A percentile compares a stretch with the other conserved stretches of the same genome.
These are phyloP conservation scores for Candida pseudoviswanathii DNA, from an alignment of 1,139 yeast genomes.

Conservation along the genomic window DNA sequence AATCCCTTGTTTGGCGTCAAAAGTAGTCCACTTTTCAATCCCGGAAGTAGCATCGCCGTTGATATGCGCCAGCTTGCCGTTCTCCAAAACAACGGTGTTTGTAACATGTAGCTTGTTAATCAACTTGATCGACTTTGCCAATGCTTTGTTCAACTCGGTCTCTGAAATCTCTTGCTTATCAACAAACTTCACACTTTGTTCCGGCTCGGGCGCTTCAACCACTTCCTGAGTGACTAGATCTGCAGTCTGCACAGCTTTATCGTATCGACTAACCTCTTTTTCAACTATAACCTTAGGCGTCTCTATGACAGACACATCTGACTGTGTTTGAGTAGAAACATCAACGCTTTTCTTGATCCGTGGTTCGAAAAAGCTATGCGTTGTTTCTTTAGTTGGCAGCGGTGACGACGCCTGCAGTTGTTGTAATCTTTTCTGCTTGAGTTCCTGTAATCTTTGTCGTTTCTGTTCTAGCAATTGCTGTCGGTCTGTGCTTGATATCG, in stretches of 20 bases:
- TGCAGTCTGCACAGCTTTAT: conserved; percentile 32
- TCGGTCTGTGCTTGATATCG: conserved; percentile 32
- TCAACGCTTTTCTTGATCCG: conserved; percentile 9
- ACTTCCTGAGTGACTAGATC: conserved; percentile 8
- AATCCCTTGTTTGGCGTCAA: conserved; percentile 25
- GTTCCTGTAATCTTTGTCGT: conserved; percentile 43
- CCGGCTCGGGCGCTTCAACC: conserved; percentile 4
- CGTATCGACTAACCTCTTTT: conserved; percentile 26
- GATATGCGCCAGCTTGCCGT: neutral
- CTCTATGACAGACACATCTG: neutral
- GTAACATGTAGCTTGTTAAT: conserved; percentile 13
- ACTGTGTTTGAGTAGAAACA: conserved; percentile 15
- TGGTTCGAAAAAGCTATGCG: neutral
- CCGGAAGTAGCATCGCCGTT: neutral
- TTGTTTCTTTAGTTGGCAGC: conserved; percentile 12
- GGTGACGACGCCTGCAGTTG: neutral
- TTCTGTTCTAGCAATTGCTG: conserved; percentile 44
- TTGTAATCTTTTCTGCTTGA: conserved; percentile 31
- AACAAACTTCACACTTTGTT: neutral
- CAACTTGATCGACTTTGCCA: conserved; percentile 14
- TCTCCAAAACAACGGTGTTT: conserved; percentile 11
- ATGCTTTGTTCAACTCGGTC: conserved; percentile 11
- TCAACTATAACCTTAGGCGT: neutral
- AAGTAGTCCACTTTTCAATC: neutral
- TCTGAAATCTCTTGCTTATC: conserved; percentile 8